Percentiles rank a stretch among this genome's conserved stretches.
Conservation (phyloP, 176 grass and related monocot genomes). For the Avena insularis region DNA sequence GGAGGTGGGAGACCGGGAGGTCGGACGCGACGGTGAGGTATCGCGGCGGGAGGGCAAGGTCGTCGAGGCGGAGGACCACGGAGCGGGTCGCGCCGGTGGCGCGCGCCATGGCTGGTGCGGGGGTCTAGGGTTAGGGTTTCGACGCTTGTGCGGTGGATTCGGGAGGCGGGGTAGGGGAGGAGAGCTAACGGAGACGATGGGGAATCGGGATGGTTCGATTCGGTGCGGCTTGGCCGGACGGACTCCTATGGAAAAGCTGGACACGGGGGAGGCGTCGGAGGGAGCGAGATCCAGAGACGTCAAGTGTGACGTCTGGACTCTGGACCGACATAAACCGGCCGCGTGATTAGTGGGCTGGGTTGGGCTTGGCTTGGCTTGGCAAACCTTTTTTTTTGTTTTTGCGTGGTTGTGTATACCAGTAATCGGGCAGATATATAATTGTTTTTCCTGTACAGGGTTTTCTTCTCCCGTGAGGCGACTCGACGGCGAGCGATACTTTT, state of each 20-base stretch:
- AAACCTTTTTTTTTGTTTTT: no score
- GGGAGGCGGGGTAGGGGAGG: no score
- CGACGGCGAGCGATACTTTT: no score
- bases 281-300: background rate
- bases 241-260: background rate
- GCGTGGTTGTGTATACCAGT: no score
- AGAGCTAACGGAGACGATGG: background rate
- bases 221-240: background rate
- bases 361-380: no score
- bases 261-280: background rate
- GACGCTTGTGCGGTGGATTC: conserved; percentile 23
- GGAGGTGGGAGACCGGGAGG: conserved; percentile 60
- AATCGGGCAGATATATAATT: no score
- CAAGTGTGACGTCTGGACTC: background rate
- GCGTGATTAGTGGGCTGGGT: background rate
- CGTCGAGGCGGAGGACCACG: conserved; percentile 54
- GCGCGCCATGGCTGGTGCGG: conserved; percentile 28
- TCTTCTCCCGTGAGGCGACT: no score
- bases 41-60: conserved; percentile 48
- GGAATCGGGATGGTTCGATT: background rate
- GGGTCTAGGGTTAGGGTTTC: conserved; percentile 53
- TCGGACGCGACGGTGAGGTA: conserved; percentile 53
- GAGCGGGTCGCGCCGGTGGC: conserved; percentile 7
- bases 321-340: background rate
- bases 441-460: no score